Percentiles rank a stretch among this genome's conserved stretches.
Evolutionary conservation across 805 yeast genomes (phyloP).

Genomic region (Candida ortonii): DNA sequence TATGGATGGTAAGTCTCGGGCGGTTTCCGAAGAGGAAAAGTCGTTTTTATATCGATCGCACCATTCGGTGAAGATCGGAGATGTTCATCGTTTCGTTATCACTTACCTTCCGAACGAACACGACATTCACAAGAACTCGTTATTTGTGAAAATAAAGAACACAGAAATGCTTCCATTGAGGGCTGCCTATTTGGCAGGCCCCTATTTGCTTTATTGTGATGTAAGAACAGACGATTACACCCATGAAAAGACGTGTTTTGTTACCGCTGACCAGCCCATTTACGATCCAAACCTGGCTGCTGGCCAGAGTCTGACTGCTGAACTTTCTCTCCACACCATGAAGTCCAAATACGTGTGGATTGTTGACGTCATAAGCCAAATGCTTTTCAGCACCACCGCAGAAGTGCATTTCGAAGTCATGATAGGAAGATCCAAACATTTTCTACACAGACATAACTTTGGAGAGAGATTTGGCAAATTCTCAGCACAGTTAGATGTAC

Average conservation of each 20-base stretch:
- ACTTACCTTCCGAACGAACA: slow-evolving; percentile 42
- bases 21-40: slow-evolving; percentile 2
- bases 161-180: slow-evolving; percentile 67
- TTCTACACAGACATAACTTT: slow-evolving; percentile 27
- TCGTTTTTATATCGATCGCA: slow-evolving; percentile 24
- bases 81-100: slow-evolving; percentile 53
- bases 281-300: slow-evolving; percentile 72
- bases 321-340: slow-evolving; percentile 62
- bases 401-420: slow-evolving; percentile 64
- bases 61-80: slow-evolving; percentile 53
- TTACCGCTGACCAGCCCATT: slow-evolving; percentile 75
- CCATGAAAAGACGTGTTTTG: slow-evolving; percentile 49
- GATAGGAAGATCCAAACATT: slow-evolving; percentile 46
- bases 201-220: slow-evolving; percentile 82
- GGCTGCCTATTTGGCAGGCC: slow-evolving; percentile 87
- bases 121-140: slow-evolving; percentile 11
- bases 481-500: slow-evolving; percentile 41
- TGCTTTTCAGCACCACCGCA: slow-evolving; percentile 67
- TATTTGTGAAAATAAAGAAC: slow-evolving; percentile 65
- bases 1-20: background rate
- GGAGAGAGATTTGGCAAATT: slow-evolving; percentile 27
- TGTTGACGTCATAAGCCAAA: slow-evolving; percentile 77
- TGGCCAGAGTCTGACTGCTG: slow-evolving; percentile 59
- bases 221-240: slow-evolving; percentile 66
- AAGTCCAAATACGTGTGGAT: slow-evolving; percentile 66